Evolutionary conservation across 2,329 filamentous ascomycete genomes (phyloP).

Genomic region (Clarireedia hainanense): DNA sequence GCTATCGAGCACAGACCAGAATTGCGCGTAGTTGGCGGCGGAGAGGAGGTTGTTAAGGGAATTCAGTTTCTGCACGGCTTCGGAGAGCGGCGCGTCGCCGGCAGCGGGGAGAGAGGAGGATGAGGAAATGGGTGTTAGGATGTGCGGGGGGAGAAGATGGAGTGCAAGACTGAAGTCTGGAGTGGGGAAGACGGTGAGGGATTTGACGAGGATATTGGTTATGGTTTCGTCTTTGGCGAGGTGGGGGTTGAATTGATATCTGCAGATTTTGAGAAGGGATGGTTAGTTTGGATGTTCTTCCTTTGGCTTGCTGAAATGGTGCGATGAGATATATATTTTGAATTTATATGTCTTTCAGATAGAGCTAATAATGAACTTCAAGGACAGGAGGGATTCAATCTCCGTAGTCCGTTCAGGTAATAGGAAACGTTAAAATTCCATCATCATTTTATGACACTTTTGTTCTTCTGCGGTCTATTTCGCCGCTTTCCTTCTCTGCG

Average conservation of each 20-base stretch:
- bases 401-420: slow-evolving; percentile 69
- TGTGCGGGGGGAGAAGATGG: slow-evolving; percentile 82
- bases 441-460: slow-evolving; percentile 55
- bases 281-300: slow-evolving; percentile 1
- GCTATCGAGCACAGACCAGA: slow-evolving; percentile 88
- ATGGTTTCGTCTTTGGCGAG: slow-evolving; percentile 93
- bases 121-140: slow-evolving; percentile 53
- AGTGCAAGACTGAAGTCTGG: slow-evolving; percentile 92
- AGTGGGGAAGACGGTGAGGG: slow-evolving; percentile 92
- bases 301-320: slow-evolving; percentile 8
- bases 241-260: slow-evolving; percentile 99
- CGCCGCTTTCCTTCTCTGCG: no score
- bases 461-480: neutral
- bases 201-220: slow-evolving; percentile 98
- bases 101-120: slow-evolving; percentile 41
- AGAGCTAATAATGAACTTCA: slow-evolving; percentile 73
- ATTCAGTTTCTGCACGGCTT: slow-evolving; percentile 70
- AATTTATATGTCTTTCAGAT: slow-evolving; percentile 50
- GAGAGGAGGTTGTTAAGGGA: slow-evolving; percentile 71
- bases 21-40: slow-evolving; percentile 79
- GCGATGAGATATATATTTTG: neutral
- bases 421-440: slow-evolving; percentile 88
- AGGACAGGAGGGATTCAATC: slow-evolving; percentile 46
- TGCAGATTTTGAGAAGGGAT: slow-evolving; percentile 33
- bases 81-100: slow-evolving; percentile 63